A percentile compares a stretch with the other conserved stretches of the same genome.
These are phyloP conservation scores for Ilex asprella DNA, from an alignment of 257 asterid species.

Conservation along the genomic window DNA sequence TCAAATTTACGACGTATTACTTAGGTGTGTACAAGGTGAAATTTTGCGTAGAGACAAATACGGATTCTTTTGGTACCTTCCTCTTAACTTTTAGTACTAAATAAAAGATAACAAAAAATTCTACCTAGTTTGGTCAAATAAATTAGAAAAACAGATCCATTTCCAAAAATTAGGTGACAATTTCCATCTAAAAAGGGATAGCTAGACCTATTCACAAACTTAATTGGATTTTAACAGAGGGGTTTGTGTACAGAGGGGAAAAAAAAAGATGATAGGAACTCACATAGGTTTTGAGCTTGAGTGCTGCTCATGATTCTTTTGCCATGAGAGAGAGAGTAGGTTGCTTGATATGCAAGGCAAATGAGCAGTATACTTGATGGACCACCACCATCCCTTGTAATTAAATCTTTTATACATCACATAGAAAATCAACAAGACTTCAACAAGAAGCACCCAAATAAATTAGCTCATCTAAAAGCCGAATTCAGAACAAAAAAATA, in stretches of 20 bases:
- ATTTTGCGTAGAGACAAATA: not conserved
- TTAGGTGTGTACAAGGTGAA: too few species aligned
- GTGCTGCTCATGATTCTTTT: constrained; percentile 68
- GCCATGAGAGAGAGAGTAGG: constrained; percentile 46
- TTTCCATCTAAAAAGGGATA: not conserved
- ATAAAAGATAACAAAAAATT: too few species aligned
- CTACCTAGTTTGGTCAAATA: not conserved
- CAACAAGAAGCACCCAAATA: not conserved
- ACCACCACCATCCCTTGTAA: constrained; percentile 43
- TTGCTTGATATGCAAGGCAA: constrained; percentile 95
- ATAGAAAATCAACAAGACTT: not conserved
- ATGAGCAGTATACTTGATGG: constrained; percentile 62
- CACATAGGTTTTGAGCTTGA: constrained; percentile 83
- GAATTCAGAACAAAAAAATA: not conserved
- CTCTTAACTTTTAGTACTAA: not conserved
- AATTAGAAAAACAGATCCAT: too few species aligned
- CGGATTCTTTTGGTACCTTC: not conserved
- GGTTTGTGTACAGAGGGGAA: constrained; percentile 1
- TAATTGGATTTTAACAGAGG: not conserved
- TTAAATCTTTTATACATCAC: constrained; percentile 1
- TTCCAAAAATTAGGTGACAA: not conserved
- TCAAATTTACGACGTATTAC: too few species aligned
- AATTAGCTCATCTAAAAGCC: not conserved
- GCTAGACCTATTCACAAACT: not conserved
- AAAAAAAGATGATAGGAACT: constrained; percentile 54